Evolutionary conservation across 495 filamentous ascomycete species (phyloP).

Genomic region (Podospora comata): DNA sequence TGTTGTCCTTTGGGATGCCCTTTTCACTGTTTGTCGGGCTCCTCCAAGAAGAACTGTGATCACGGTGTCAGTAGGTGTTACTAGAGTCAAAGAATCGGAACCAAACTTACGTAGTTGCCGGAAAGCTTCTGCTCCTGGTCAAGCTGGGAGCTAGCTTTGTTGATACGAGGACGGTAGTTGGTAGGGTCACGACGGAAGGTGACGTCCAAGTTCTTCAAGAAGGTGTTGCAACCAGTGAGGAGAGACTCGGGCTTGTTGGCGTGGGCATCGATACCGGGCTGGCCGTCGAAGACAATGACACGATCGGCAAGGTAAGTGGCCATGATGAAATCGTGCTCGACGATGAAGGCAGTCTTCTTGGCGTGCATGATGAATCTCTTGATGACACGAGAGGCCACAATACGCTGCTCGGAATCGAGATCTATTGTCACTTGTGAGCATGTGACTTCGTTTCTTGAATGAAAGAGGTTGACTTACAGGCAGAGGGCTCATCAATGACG

Average conservation of each 20-base stretch:
- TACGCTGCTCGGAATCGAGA: slow-evolving; percentile 98
- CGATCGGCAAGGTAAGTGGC: slow-evolving; percentile 93
- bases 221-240: slow-evolving; percentile 93
- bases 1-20: slow-evolving; percentile 42
- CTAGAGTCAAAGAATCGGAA: slow-evolving; percentile 1
- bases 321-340: slow-evolving; percentile 99
- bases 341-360: slow-evolving; percentile 98
- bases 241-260: slow-evolving; percentile 89
- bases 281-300: slow-evolving; percentile 95
- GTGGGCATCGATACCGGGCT: slow-evolving; percentile 81
- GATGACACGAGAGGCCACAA: slow-evolving; percentile 92
- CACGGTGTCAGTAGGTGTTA: slow-evolving; percentile 15
- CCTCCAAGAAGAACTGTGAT: slow-evolving; percentile 82
- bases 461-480: slow-evolving; percentile 24
- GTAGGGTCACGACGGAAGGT: slow-evolving; percentile 97
- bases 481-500: slow-evolving; percentile 77
- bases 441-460: not conserved
- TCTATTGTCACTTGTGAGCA: slow-evolving; percentile 20
- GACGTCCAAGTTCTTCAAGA: slow-evolving; percentile 92
- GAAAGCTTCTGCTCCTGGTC: slow-evolving; percentile 94
- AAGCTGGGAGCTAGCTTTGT: slow-evolving; percentile 91
- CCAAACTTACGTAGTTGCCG: slow-evolving; percentile 79
- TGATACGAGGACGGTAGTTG: slow-evolving; percentile 94
- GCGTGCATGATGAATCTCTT: slow-evolving; percentile 99
- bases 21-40: slow-evolving; percentile 60